A percentile compares a stretch with the other conserved stretches of the same genome.
Conservation (phyloP, 2,329 filamentous ascomycete genomes). For the Truncatella angustata region DNA sequence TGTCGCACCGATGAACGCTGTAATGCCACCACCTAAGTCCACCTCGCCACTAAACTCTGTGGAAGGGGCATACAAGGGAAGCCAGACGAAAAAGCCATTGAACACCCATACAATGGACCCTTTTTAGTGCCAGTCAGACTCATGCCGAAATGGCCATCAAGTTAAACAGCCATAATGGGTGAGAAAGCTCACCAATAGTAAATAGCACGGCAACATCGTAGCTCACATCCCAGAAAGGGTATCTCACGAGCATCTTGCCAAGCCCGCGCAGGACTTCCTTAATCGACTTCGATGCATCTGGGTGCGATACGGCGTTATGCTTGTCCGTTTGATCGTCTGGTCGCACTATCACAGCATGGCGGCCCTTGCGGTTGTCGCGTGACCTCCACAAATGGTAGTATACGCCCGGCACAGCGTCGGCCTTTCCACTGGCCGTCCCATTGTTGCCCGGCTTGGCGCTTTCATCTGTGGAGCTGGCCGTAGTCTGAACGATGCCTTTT, state of each 20-base stretch:
- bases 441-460: not conserved
- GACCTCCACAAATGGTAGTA: slow-evolving; percentile 40
- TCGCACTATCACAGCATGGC: slow-evolving; percentile 31
- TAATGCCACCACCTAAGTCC: slow-evolving; percentile 54
- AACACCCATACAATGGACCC: slow-evolving; percentile 52
- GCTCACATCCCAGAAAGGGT: slow-evolving; percentile 40
- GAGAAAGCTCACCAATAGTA: slow-evolving; percentile 32
- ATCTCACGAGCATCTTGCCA: slow-evolving; percentile 34
- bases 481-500: not conserved
- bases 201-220: slow-evolving; percentile 40
- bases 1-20: slow-evolving; percentile 65
- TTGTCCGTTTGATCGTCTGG: slow-evolving; percentile 1
- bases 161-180: no score
- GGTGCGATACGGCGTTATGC: slow-evolving; percentile 8
- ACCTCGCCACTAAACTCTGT: slow-evolving; percentile 43
- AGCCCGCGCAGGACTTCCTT: slow-evolving; percentile 25
- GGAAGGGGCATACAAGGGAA: slow-evolving; percentile 53
- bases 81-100: slow-evolving; percentile 63
- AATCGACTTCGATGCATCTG: slow-evolving; percentile 23
- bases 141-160: no score
- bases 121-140: not conserved
- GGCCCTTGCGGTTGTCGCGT: slow-evolving; percentile 42
- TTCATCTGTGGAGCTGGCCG: not conserved
- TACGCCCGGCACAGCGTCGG: slow-evolving; percentile 8
- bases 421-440: not conserved